A percentile compares a stretch with the other conserved stretches of the same genome.
These are phyloP conservation scores for Plasmopara halstedii DNA, from an alignment of 352 stramenopile species.

Conservation along the genomic window DNA sequence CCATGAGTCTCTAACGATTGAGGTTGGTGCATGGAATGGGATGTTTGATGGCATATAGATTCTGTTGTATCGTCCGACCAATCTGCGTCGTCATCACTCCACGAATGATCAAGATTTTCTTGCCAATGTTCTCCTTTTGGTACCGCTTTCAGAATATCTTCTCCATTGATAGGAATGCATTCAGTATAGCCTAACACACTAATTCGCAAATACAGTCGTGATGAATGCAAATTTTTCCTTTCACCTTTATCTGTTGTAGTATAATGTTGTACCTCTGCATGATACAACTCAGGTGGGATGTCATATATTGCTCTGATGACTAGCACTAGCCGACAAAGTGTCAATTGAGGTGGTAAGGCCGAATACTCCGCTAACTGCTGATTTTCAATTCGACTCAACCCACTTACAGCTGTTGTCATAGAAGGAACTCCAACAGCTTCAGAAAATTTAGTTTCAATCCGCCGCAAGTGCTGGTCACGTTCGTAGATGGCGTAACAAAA, in stretches of 20 bases:
- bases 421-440: conserved; percentile 39
- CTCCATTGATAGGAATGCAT: conserved; percentile 56
- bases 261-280: conserved; percentile 42
- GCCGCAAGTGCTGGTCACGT: conserved; percentile 67
- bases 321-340: conserved; percentile 65
- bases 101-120: conserved; percentile 19
- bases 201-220: conserved; percentile 64
- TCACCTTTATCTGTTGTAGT: conserved; percentile 16
- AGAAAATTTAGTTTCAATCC: conserved; percentile 58
- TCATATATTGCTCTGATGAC: conserved; percentile 81
- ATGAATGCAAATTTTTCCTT: conserved; percentile 21
- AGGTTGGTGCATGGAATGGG: too few species aligned
- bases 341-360: conserved; percentile 54
- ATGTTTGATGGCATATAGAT: too few species aligned
- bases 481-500: conserved; percentile 83
- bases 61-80: conserved; percentile 5
- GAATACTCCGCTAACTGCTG: conserved; percentile 25
- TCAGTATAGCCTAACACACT: conserved; percentile 65
- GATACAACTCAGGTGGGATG: conserved; percentile 65
- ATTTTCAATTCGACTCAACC: conserved; percentile 48
- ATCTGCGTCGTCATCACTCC: conserved; percentile 26
- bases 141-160: conserved; percentile 47
- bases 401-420: conserved; percentile 19
- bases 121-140: conserved; percentile 31
- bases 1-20: conserved; percentile 10